Percentiles rank a stretch among this genome's conserved stretches.
Conservation (phyloP, 2,329 filamentous ascomycete species). For the Lachnellula arida region DNA sequence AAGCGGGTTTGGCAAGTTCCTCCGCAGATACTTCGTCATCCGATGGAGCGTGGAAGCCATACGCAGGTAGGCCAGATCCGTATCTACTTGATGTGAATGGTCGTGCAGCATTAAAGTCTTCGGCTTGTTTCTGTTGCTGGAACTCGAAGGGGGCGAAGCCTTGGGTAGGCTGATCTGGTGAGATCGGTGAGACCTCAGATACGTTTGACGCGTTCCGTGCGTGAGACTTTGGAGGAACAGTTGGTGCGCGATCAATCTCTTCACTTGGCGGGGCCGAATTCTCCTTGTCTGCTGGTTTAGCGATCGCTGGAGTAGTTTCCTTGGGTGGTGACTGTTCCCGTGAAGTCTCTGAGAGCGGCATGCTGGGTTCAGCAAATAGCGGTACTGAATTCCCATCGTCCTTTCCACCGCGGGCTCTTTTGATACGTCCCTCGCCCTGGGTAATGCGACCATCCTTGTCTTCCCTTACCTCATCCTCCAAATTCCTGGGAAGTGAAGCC, state of each 20-base stretch:
- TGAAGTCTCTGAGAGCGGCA: conserved; percentile 32
- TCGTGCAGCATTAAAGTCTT: conserved; percentile 33
- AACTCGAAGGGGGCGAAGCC: conserved; percentile 61
- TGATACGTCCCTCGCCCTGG: conserved; percentile 65
- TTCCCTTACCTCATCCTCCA: conserved; percentile 40
- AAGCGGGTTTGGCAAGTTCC: conserved; percentile 12
- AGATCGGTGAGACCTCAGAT: conserved; percentile 42
- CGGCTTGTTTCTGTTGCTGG: conserved; percentile 39
- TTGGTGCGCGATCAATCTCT: conserved; percentile 15
- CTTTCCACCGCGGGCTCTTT: conserved; percentile 64
- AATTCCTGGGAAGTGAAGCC: conserved; percentile 23
- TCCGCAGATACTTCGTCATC: conserved; percentile 15
- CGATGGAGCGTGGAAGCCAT: conserved; percentile 30
- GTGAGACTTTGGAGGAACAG: conserved; percentile 35
- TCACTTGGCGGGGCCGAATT: conserved; percentile 24
- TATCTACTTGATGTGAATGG: conserved; percentile 26
- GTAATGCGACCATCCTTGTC: conserved; percentile 57
- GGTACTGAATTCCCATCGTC: conserved; percentile 69
- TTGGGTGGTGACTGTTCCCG: conserved; percentile 30
- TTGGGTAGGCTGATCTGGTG: conserved; percentile 44
- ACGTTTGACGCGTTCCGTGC: conserved; percentile 39
- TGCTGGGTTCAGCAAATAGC: conserved; percentile 60
- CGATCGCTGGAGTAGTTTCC: conserved; percentile 11
- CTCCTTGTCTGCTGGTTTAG: conserved; percentile 29
- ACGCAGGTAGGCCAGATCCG: conserved; percentile 25